Conservation (phyloP, 768 basidiomycete genomes). For the Boletus fagicola region DNA sequence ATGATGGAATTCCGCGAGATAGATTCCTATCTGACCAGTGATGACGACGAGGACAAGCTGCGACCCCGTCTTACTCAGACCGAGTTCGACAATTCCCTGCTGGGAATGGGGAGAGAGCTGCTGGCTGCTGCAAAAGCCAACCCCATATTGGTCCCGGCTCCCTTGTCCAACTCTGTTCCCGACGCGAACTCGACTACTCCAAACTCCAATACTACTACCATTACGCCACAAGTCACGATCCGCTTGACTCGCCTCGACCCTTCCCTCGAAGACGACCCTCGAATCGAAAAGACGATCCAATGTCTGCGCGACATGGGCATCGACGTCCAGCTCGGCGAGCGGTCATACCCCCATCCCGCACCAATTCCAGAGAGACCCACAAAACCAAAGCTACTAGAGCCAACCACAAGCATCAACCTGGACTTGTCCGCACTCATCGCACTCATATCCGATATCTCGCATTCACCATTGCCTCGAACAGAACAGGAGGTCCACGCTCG, state of each 20-base stretch:
- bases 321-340: conserved; percentile 64
- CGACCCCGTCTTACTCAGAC: conserved; percentile 45
- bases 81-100: conserved; percentile 69
- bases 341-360: conserved; percentile 22
- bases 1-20: conserved; percentile 80
- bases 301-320: conserved; percentile 61
- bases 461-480: conserved; percentile 59
- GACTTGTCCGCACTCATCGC: conserved; percentile 86
- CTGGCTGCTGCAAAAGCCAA: conserved; percentile 61
- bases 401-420: conserved; percentile 67
- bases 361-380: neutral
- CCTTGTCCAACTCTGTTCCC: neutral
- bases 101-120: conserved; percentile 69
- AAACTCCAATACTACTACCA: neutral
- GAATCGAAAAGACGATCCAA: conserved; percentile 61
- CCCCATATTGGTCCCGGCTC: conserved; percentile 36
- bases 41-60: conserved; percentile 44
- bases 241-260: conserved; percentile 71
- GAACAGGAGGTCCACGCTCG: conserved; percentile 57
- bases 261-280: conserved; percentile 40
- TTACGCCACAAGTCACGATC: conserved; percentile 50
- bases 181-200: conserved; percentile 10
- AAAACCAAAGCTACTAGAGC: conserved; percentile 32
- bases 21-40: conserved; percentile 69
- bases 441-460: conserved; percentile 78